These are phyloP conservation scores for Marsdenia floribunda DNA, from an alignment of 257 asterid species.

Conservation along the genomic window DNA sequence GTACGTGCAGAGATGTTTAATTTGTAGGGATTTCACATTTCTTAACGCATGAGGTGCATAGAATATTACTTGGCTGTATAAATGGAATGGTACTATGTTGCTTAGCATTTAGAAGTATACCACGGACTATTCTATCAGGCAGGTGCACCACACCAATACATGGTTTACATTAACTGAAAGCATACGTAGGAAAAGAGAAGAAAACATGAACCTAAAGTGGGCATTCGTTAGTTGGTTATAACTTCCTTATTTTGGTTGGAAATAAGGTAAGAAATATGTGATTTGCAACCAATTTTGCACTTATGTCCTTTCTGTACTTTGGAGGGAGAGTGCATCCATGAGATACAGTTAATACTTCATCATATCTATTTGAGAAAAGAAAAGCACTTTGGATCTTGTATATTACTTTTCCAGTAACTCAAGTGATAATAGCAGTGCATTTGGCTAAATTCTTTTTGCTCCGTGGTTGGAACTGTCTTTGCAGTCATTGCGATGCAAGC, in stretches of 20 bases:
- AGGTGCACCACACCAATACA: not conserved
- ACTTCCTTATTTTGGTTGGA: not conserved
- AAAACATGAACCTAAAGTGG: not conserved
- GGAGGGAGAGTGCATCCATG: not conserved
- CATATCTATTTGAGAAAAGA: not conserved
- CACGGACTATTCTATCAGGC: not conserved
- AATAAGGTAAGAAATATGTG: not conserved
- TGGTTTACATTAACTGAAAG: not conserved
- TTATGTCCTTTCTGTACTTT: not conserved
- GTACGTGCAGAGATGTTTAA: slow-evolving; percentile 23
- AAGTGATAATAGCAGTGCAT: not conserved
- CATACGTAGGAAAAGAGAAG: slow-evolving; percentile 1
- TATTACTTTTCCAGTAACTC: not conserved
- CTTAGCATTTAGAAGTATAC: not conserved
- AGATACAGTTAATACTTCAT: not conserved
- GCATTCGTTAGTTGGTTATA: not conserved
- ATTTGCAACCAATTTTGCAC: not conserved
- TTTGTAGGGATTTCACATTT: not conserved
- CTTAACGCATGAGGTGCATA: not conserved
- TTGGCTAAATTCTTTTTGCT: not conserved
- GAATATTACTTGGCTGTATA: not conserved
- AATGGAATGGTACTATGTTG: not conserved
- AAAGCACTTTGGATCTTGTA: not conserved
- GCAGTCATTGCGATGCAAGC: slow-evolving; percentile 88
- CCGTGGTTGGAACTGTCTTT: slow-evolving; percentile 11